A percentile compares a stretch with the other conserved stretches of the same genome.
These are phyloP conservation scores for Boletus edulis DNA, from an alignment of 768 basidiomycete species.

Conservation along the genomic window DNA sequence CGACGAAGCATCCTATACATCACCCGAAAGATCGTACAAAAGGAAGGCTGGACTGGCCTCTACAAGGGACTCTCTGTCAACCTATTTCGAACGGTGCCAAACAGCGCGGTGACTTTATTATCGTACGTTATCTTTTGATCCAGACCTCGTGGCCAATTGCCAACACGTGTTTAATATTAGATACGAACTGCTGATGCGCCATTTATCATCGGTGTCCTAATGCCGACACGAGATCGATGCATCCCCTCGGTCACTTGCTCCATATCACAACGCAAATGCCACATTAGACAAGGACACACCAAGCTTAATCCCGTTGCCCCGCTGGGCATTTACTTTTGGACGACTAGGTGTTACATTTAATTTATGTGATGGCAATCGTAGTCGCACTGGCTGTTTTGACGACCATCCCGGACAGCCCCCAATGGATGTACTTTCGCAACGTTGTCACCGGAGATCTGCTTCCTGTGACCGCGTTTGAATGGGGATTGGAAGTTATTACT, in stretches of 20 bases:
- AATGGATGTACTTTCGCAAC: too few relatives aligned
- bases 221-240: not conserved
- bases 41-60: constrained; percentile 86
- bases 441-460: too few relatives aligned
- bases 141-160: not conserved
- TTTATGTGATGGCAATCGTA: constrained; percentile 10
- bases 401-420: too few relatives aligned
- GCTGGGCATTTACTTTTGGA: constrained; percentile 12
- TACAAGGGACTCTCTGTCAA: constrained; percentile 96
- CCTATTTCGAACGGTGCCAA: constrained; percentile 91
- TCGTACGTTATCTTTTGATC: constrained; percentile 22
- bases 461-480: too few relatives aligned
- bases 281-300: not conserved
- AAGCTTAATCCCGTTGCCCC: constrained; percentile 3
- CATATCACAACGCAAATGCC: constrained; percentile 5
- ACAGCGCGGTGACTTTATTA: constrained; percentile 93
- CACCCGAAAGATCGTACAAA: constrained; percentile 64
- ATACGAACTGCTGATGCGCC: constrained; percentile 34
- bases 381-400: not conserved
- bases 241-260: not conserved
- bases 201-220: constrained; percentile 23
- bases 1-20: constrained; percentile 72
- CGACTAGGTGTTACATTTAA: constrained; percentile 6
- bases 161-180: constrained; percentile 4
- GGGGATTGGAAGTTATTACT: too few relatives aligned